Percentiles rank a stretch among this genome's conserved stretches.
Evolutionary conservation across 129 eudicot species (phyloP).

Genomic region (Centrapalus pauciflorus): DNA sequence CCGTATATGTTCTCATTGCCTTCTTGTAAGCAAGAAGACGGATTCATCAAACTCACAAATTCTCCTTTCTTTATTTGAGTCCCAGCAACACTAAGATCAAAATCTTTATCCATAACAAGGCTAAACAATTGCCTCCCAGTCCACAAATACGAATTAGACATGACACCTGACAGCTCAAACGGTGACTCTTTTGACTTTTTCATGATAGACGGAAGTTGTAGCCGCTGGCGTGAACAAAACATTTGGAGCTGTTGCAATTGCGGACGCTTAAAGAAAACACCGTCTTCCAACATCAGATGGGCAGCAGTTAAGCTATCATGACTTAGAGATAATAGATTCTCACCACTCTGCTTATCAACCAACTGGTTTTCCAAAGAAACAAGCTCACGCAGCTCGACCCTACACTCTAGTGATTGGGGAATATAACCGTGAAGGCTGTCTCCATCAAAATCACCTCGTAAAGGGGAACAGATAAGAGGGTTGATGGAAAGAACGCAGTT

Average conservation of each 20-base stretch:
- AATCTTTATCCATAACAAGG: slow-evolving; percentile 53
- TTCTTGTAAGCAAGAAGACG: slow-evolving; percentile 69
- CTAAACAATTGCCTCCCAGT: slow-evolving; percentile 86
- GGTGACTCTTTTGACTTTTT: slow-evolving; percentile 26
- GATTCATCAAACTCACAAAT: slow-evolving; percentile 39
- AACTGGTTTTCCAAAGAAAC: slow-evolving; percentile 64
- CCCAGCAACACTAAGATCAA: slow-evolving; percentile 30
- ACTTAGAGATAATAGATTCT: slow-evolving; percentile 53
- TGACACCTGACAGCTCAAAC: not conserved
- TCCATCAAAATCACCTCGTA: slow-evolving; percentile 94
- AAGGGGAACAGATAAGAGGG: slow-evolving; percentile 75
- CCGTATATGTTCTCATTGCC: slow-evolving; percentile 48
- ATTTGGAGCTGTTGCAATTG: slow-evolving; percentile 87
- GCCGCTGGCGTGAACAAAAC: slow-evolving; percentile 43
- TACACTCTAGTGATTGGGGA: slow-evolving; percentile 66
- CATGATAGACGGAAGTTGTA: slow-evolving; percentile 39
- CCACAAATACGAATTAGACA: slow-evolving; percentile 45
- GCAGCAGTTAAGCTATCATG: slow-evolving; percentile 92
- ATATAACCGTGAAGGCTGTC: slow-evolving; percentile 85
- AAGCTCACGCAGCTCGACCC: slow-evolving; percentile 78
- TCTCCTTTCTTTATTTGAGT: slow-evolving; percentile 62
- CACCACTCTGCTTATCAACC: slow-evolving; percentile 71
- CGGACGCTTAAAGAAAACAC: slow-evolving; percentile 38
- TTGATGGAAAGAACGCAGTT: slow-evolving; percentile 67
- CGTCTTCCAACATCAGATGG: slow-evolving; percentile 63